phyloP scores from a whole-genome alignment of 2,329 filamentous ascomycete genomes.

The Xylaria sp. region DNA sequence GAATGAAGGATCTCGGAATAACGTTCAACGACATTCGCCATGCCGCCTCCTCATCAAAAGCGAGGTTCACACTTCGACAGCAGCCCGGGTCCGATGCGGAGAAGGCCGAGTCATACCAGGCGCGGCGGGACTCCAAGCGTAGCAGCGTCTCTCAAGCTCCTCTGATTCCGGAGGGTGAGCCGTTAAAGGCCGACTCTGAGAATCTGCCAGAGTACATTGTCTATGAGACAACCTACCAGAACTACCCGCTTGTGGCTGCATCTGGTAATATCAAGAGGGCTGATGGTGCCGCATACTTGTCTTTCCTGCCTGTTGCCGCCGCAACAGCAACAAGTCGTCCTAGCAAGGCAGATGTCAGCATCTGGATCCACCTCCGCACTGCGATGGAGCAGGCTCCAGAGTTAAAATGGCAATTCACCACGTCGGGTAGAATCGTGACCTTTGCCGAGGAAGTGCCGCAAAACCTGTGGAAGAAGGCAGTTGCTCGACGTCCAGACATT shows the following conservation, averaged over 20 bases:
- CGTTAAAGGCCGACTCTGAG: constrained; percentile 46
- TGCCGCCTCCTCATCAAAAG: constrained; percentile 51
- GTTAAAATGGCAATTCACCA: constrained; percentile 53
- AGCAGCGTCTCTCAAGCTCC: constrained; percentile 39
- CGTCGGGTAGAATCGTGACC: constrained; percentile 52
- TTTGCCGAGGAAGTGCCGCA: constrained; percentile 48
- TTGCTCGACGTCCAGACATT: constrained; percentile 55
- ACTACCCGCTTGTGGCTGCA: constrained; percentile 56
- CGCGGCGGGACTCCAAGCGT: constrained; percentile 49
- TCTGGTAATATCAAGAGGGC: constrained; percentile 54
- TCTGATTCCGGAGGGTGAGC: constrained; percentile 48
- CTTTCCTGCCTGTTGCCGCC: constrained; percentile 48
- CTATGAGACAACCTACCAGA: constrained; percentile 58
- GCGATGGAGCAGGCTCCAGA: constrained; percentile 49
- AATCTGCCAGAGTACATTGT: constrained; percentile 56
- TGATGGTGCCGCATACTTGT: constrained; percentile 51
- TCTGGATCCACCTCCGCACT: constrained; percentile 54
- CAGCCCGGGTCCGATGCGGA: constrained; percentile 40
- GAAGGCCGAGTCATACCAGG: constrained; percentile 50
- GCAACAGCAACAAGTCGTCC: constrained; percentile 46
- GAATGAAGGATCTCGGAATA: constrained; percentile 50
- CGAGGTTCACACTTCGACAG: constrained; percentile 51
- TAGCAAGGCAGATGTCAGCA: constrained; percentile 54
- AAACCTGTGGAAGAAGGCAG: constrained; percentile 55
- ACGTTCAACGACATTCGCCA: constrained; percentile 52